These are phyloP conservation scores for Microdochium nivale DNA, from an alignment of 2,329 filamentous ascomycete genomes.

Conservation along the genomic window DNA sequence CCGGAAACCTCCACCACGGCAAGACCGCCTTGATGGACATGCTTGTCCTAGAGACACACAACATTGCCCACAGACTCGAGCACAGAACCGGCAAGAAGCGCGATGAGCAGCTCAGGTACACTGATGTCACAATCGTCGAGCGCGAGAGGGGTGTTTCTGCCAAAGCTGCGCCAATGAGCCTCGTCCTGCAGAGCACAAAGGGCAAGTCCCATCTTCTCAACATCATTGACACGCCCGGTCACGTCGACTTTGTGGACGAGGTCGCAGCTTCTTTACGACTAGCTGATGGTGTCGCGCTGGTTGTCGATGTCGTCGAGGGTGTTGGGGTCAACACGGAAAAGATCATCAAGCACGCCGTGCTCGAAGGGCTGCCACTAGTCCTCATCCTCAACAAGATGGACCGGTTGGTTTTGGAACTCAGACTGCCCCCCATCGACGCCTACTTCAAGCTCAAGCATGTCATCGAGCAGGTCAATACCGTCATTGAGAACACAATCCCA, in stretches of 20 bases:
- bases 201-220: constrained; percentile 95
- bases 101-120: constrained; percentile 90
- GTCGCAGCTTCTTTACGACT: constrained; percentile 81
- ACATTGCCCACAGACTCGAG: constrained; percentile 70
- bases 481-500: constrained; percentile 82
- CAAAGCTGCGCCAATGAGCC: constrained; percentile 89
- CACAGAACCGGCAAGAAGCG: constrained; percentile 71
- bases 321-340: constrained; percentile 98
- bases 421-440: constrained; percentile 86
- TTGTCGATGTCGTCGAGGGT: constrained; percentile 96
- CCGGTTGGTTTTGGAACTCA: constrained; percentile 84
- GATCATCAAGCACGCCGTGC: constrained; percentile 89
- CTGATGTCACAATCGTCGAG: constrained; percentile 84
- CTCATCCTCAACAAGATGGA: constrained; percentile 98
- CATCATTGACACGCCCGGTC: constrained; percentile 89
- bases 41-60: constrained; percentile 91
- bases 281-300: constrained; percentile 83
- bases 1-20: constrained; percentile 90
- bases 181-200: constrained; percentile 79
- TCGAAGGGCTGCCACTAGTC: constrained; percentile 82
- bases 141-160: constrained; percentile 84
- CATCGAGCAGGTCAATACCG: constrained; percentile 94
- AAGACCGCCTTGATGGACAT: constrained; percentile 99
- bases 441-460: constrained; percentile 99
- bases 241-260: constrained; percentile 98